Evolutionary conservation across 768 basidiomycete genomes (phyloP).

Genomic region (Leccinum boreale): DNA sequence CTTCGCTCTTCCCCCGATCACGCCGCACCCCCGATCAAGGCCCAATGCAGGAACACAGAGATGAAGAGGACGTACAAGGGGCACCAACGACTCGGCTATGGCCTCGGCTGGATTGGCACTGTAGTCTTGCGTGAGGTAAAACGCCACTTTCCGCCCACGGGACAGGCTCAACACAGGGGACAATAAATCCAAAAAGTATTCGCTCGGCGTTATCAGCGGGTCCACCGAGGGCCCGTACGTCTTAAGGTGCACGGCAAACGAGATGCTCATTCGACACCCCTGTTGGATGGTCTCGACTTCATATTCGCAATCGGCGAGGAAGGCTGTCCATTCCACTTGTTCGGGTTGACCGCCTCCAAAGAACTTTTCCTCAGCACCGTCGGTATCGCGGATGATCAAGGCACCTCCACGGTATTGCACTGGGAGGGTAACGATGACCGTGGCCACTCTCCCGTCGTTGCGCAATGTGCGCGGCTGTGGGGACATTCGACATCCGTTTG

Average conservation of each 20-base stretch:
- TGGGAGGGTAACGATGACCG: slow-evolving; percentile 69
- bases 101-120: slow-evolving; percentile 65
- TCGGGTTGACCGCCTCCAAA: slow-evolving; percentile 57
- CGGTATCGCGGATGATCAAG: slow-evolving; percentile 52
- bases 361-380: slow-evolving; percentile 60
- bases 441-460: slow-evolving; percentile 69
- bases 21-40: slow-evolving; percentile 6
- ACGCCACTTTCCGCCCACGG: slow-evolving; percentile 69
- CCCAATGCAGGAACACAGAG: slow-evolving; percentile 9
- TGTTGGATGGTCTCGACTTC: slow-evolving; percentile 69
- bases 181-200: slow-evolving; percentile 67
- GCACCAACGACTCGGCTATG: slow-evolving; percentile 67
- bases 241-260: slow-evolving; percentile 69
- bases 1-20: slow-evolving; percentile 7
- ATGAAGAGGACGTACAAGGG: slow-evolving; percentile 49
- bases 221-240: slow-evolving; percentile 63
- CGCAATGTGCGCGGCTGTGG: slow-evolving; percentile 51
- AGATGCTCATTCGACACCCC: slow-evolving; percentile 66
- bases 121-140: slow-evolving; percentile 69
- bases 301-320: slow-evolving; percentile 70
- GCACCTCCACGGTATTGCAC: slow-evolving; percentile 71
- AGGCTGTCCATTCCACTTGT: slow-evolving; percentile 77
- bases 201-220: slow-evolving; percentile 70
- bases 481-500: slow-evolving; percentile 55
- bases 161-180: slow-evolving; percentile 70